Evolutionary conservation across 2,329 filamentous ascomycete species (phyloP).

Genomic region (Colletotrichum cereale): DNA sequence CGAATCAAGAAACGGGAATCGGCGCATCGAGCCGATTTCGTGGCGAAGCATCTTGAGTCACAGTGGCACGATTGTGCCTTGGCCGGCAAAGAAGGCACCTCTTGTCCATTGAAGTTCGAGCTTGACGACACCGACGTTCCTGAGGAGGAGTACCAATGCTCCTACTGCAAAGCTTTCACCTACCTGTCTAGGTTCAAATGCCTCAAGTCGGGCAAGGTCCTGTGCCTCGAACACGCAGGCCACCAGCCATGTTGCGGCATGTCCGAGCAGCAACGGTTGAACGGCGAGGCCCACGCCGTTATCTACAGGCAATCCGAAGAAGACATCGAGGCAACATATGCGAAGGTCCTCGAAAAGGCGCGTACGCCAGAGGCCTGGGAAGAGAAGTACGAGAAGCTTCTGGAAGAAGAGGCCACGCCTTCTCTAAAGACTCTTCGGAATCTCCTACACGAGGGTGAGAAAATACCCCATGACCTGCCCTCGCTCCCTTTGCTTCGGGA

Average conservation of each 20-base stretch:
- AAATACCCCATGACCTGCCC: conserved; percentile 89
- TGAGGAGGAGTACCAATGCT: conserved; percentile 94
- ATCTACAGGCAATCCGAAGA: conserved; percentile 83
- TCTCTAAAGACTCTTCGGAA: conserved; percentile 87
- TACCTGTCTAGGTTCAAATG: conserved; percentile 94
- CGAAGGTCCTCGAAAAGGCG: conserved; percentile 88
- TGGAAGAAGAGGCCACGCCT: conserved; percentile 87
- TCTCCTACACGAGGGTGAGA: conserved; percentile 92
- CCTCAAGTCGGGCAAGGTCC: conserved; percentile 80
- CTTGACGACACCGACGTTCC: conserved; percentile 80
- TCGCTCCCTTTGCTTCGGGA: conserved; percentile 84
- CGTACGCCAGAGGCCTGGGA: conserved; percentile 89
- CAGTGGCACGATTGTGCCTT: conserved; percentile 67
- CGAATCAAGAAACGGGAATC: conserved; percentile 82
- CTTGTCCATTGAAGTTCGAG: conserved; percentile 72
- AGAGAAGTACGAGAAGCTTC: conserved; percentile 85
- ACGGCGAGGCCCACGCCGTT: conserved; percentile 78
- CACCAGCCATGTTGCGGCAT: conserved; percentile 83
- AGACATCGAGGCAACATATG: conserved; percentile 73
- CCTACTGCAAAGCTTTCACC: conserved; percentile 90
- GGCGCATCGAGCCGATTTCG: conserved; percentile 75
- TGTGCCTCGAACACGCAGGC: conserved; percentile 88
- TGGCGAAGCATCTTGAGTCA: conserved; percentile 71
- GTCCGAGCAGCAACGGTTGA: conserved; percentile 74
- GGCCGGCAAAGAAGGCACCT: conserved; percentile 59